Base-by-base conservation (phyloP, 768 basidiomycete species). In the Mycena vitilis region DNA sequence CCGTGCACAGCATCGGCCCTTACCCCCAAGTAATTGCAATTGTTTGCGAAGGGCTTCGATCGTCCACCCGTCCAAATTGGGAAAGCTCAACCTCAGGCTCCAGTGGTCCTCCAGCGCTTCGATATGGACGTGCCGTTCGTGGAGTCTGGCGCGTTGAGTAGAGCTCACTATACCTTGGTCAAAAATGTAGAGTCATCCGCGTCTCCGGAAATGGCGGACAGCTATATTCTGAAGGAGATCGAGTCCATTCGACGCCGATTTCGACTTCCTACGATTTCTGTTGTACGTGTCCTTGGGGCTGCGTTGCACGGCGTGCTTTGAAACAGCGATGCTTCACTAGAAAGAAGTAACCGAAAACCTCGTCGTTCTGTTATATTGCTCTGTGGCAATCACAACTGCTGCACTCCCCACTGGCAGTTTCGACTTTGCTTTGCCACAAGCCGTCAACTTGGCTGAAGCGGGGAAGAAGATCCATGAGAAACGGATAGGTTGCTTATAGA, bases 121-220 rank as follows among this genome's bases (percentile, higher is more conserved):
- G 68, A 69, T 57, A 93, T 94, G 92, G 87, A 94, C 55, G 87
- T 93, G 2, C 90, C 93, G 10, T 95, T 92, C 78, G 80, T 85
- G 54, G 90, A 90, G 11, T 95, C 94, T 44, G 92, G 93, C 54
- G 93, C 94, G 25, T 81, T 90, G 68, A 92, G 86, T 80, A 86
- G 92, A 69, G 83, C 87, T 4, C 92, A 95, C 70, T 95, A 94
- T 79, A 79, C 86, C 30, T 82, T 96, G 51, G 91, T 95, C 52
- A 86, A 88, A 63, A 90, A 87, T 65, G 84, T 94, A 11, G 94
- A 96, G 79, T 81, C 83, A 25, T 86, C 91, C 1, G 64, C 76
- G 16, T 88, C 91, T 5, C 71, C 83, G 0, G 86, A 88, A 68
- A 82, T 84, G 34, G 90, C 87, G 4, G 91, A 95, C 74, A 85